Evolutionary conservation across 2,329 filamentous ascomycete species (phyloP), one percentile per base, ranked within the genome.

Genomic region (Monosporascus sp.): DNA sequence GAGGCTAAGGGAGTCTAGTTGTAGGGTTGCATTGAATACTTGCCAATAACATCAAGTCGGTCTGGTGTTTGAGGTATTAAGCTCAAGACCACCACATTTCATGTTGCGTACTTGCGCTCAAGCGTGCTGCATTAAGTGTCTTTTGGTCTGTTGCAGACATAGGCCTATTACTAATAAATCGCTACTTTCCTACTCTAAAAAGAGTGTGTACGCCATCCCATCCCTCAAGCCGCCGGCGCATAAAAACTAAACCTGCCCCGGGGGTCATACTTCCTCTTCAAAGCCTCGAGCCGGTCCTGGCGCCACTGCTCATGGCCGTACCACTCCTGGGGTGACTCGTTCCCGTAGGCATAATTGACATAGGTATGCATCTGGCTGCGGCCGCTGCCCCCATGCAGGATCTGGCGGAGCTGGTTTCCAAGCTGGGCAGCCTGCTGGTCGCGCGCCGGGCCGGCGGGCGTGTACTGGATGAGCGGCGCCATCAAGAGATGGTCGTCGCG

Each of bases 401-500:
- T 66, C 5, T 70, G 48, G 3, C 74, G 69, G 5, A 76, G 55
- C 53, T 62, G 51, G 22, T 73, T 67, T 3, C 74, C 75, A 17
- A 75, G 56, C 24, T 59, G 51, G 6, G 54, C 53, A 2, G 73
- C 74, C 47, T 63, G 50, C 9, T 52, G 41, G 44, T 76, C 72
- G 2, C 68, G 62, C 18, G 57, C 67, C 0, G 60, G 46, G 17
- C 66, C 66, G 37, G 54, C 60, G 8, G 70, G 68, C 15, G 47
- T 55, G 57, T 75, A 76, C 5, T 60, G 64, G 24, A 75, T 58
- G 22, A 75, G 62, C 0, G 71, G 68, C 1, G 71, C 67, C 44
- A 66, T 51, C 24, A 78, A 70, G 6, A 80, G 57, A 57, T 75
- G 74, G 49, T 75, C 72, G 2, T 62, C 57, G 2, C 79, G 72